Base-by-base conservation (phyloP, 177 flowering plant genomes). In the Tripterygium wilfordii region DNA sequence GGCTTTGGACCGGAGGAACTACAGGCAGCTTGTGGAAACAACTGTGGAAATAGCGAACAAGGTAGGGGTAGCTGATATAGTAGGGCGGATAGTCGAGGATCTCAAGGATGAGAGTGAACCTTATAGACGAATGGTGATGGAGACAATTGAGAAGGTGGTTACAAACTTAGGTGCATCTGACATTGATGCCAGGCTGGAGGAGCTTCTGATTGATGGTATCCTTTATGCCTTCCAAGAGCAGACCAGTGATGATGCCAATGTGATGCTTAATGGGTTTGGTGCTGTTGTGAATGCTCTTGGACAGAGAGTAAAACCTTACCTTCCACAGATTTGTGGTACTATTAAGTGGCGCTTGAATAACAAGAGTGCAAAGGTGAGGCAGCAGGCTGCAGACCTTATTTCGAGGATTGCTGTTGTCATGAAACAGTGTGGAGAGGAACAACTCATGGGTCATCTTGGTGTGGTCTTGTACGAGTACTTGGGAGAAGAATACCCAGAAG, bases 41-140 rank as follows among this genome's bases (percentile, higher is more conserved):
- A 94, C 97, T 1, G 96, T 94, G 10, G 97, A 92, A 64, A 89
- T 94, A 13, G 97, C 99, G 13, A 94, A 94, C 58, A 89, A 89
- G 60, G 95, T 83, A 44, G 99, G 99, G 9, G 99, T 94, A 31
- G 88, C 91, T 31, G 99, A 89, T 65, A 94, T 94, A 32, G 92
- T 87, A 0, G 97, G 96, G 9, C 75, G 97, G 63, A 68, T 94
- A 38, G 99, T 89, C 21, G 99, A 89, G 68, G 99, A 94, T 67
- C 85, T 94, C 18, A 94, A 94, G 61, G 99, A 94, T 67, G 99
- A 89, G 75, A 89, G 99, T 67, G 99, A 94, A 60, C 99, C 97
- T 2, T 94, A 94, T 53, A 64, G 99, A 48, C 65, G 99, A 31
- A 94, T 94, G 97, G 97, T 94, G 14, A 89, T 94, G 99, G 97